These are phyloP conservation scores for Xylaria sp. DNA, from an alignment of 2,329 filamentous ascomycete species.

Conservation along the genomic window DNA sequence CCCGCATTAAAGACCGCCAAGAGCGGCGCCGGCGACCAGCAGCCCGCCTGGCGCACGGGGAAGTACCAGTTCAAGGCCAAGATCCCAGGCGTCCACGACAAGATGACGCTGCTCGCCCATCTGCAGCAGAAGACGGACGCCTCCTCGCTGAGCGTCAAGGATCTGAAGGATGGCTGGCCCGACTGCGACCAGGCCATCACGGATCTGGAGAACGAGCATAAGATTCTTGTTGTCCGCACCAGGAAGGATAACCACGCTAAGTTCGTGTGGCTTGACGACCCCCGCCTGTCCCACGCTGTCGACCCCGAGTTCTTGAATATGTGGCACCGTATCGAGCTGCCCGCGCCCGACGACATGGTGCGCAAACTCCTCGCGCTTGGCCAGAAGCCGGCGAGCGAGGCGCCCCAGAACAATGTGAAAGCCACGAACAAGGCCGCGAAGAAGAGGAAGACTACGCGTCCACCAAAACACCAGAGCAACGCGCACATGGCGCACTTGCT, in stretches of 20 bases:
- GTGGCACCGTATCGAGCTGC: constrained; percentile 84
- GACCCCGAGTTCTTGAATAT: constrained; percentile 84
- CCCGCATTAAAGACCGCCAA: constrained; percentile 54
- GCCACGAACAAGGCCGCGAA: constrained; percentile 66
- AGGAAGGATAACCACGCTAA: constrained; percentile 91
- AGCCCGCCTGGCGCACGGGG: constrained; percentile 73
- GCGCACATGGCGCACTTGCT: constrained; percentile 85
- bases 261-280: constrained; percentile 90
- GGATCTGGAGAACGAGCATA: constrained; percentile 79
- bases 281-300: constrained; percentile 77
- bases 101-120: constrained; percentile 79
- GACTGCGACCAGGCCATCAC: constrained; percentile 83
- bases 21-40: constrained; percentile 49
- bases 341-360: constrained; percentile 76
- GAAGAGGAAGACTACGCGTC: constrained; percentile 79
- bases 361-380: constrained; percentile 79
- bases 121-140: constrained; percentile 85
- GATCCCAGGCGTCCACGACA: constrained; percentile 80
- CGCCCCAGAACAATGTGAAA: constrained; percentile 69
- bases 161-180: constrained; percentile 96
- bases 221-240: constrained; percentile 85
- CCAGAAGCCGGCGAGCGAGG: constrained; percentile 85
- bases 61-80: constrained; percentile 86
- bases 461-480: constrained; percentile 83
- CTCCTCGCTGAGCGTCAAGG: constrained; percentile 83